Base-by-base conservation (phyloP, 352 stramenopile genomes). In the Globisporangium viniferum region DNA sequence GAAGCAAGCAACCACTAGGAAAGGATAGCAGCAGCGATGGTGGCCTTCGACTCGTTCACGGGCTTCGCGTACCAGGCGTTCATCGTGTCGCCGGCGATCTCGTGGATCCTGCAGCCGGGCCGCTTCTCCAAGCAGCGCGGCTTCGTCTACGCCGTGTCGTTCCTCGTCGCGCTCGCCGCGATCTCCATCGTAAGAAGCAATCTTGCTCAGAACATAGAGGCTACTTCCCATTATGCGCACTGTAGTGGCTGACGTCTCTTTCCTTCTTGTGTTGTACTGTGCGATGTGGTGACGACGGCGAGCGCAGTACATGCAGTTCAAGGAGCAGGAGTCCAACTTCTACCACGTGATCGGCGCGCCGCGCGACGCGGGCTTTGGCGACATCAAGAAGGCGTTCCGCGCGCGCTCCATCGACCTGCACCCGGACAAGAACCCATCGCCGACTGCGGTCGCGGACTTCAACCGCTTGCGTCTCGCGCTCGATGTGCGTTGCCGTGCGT, bases 331-430 rank as follows among this genome's bases (percentile, higher is more conserved):
- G 24, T 83, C 81, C 60, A 99, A 99, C 73, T 97, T 98, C 73
- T 99, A 99, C 75, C 75, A 89, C 61, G 77, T 98, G 48, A 77
- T 99, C 7, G 91, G 87, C 46, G 86, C 98, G 51, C 84, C 78
- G 24, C 91, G 96, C 63, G 89, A 97, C 61, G 90, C 93, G 5
- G 95, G 82, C 53, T 92, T 92, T 49, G 67, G 94, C 5, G 97
- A 99, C 69, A 98, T 99, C 73, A 99, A 99, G 77, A 89, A 92
- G 35, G 92, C 96, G n/a, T 99, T 99, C 86, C 97, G 98, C 73
- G 80, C 86, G 66, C 86, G 97, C 31, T 97, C 90, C 8, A 79
- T 99, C 18, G 91, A 98, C 77, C 84, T 99, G 27, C 97, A 99
- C 68, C 97, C 97, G 2, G 97, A 99, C 80, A 99, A 99, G 80